Conservation (phyloP, 257 asterid genomes). For the Fraxinus excelsior region DNA sequence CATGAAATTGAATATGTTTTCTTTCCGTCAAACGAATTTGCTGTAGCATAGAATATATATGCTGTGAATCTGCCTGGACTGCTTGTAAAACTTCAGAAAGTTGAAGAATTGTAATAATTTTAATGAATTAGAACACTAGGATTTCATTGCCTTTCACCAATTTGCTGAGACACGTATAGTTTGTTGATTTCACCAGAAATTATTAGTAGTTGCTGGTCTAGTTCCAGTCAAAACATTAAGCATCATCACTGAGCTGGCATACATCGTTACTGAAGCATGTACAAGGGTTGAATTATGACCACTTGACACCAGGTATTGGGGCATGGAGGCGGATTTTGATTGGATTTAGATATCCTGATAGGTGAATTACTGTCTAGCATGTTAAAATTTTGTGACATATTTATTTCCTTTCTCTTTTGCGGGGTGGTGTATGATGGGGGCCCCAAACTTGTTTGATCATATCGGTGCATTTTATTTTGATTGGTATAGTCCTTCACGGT, state of each 20-base stretch:
- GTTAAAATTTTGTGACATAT: not conserved
- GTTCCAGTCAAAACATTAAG: not conserved
- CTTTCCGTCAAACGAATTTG: not conserved
- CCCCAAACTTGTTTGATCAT: not conserved
- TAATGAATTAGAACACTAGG: not conserved
- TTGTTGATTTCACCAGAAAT: not conserved
- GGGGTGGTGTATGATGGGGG: not conserved
- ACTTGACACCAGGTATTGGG: conserved; percentile 1
- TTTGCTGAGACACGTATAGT: not conserved
- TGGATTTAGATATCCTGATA: not conserved
- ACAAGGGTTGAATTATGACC: not conserved
- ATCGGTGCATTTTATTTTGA: not conserved
- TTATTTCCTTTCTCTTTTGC: not conserved
- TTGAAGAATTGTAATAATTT: not conserved
- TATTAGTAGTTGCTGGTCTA: not conserved
- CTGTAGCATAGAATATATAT: not conserved
- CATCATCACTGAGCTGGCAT: not conserved
- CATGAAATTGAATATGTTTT: not conserved
- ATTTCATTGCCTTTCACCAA: not conserved
- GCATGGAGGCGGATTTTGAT: not conserved
- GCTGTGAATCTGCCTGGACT: not conserved
- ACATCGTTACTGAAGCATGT: conserved; percentile 1
- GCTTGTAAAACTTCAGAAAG: not conserved
- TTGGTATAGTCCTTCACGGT: not conserved
- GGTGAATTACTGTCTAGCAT: not conserved